phyloP scores from a whole-genome alignment of 139 green algal genomes.

The Pleodorina starrii region DNA sequence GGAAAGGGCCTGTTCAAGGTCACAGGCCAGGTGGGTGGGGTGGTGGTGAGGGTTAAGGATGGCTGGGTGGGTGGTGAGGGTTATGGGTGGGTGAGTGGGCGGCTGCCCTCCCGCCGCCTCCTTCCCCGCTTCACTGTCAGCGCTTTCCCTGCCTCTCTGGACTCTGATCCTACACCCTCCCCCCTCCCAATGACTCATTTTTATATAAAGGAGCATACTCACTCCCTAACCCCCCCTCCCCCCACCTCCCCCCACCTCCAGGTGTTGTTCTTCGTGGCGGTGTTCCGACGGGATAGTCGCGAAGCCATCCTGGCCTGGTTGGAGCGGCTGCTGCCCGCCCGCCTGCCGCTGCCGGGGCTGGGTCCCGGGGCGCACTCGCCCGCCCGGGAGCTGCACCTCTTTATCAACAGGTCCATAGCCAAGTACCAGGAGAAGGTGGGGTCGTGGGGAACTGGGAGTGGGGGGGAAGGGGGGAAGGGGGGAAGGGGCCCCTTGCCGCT shows the following conservation, averaged over 20 bases:
- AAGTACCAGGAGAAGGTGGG: conserved; percentile 76
- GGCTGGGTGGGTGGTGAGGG: too few relatives aligned
- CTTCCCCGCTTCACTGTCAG: too few relatives aligned
- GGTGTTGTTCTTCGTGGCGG: conserved; percentile 70
- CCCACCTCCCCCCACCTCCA: too few relatives aligned
- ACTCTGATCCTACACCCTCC: too few relatives aligned
- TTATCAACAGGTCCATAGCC: conserved; percentile 76
- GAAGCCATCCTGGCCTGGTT: conserved; percentile 72
- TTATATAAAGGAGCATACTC: too few relatives aligned
- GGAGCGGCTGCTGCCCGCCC: conserved; percentile 57
- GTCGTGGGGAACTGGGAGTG: not conserved
- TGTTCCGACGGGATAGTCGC: conserved; percentile 78
- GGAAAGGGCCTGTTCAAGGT: conserved; percentile 93
- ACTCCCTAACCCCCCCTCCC: too few relatives aligned
- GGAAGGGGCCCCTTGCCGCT: too few relatives aligned
- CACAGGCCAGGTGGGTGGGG: conserved; percentile 50
- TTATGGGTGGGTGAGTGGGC: too few relatives aligned
- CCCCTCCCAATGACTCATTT: too few relatives aligned
- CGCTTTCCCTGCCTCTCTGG: too few relatives aligned
- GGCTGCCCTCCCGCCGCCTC: too few relatives aligned
- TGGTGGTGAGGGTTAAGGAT: not conserved
- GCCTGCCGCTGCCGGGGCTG: conserved; percentile 53
- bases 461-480: not conserved
- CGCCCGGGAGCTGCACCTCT: conserved; percentile 62
- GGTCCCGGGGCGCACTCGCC: not conserved